Conservation (phyloP, 2,329 filamentous ascomycete species). For the Talaromyces atroroseus region DNA sequence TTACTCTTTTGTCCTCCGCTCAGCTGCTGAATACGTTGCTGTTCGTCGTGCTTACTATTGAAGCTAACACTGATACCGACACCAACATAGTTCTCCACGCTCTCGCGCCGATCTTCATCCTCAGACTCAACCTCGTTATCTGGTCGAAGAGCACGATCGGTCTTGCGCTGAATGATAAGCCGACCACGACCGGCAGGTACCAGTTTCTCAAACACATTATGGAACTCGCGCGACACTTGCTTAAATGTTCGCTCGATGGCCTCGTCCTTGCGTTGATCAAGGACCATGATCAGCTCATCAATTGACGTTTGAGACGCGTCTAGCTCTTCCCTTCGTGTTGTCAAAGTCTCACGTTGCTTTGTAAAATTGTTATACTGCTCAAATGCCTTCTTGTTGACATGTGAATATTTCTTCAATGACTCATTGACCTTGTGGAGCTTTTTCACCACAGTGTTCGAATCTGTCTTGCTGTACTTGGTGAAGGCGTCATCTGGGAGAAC, state of each 20-base stretch:
- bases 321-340: constrained; percentile 77
- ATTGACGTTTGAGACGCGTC: constrained; percentile 83
- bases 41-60: constrained; percentile 97
- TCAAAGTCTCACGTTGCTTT: constrained; percentile 79
- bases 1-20: constrained; percentile 95
- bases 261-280: constrained; percentile 94
- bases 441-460: constrained; percentile 66
- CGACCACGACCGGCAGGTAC: constrained; percentile 89
- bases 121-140: constrained; percentile 65
- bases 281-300: constrained; percentile 81
- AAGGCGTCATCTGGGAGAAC: constrained; percentile 92
- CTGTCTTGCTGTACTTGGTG: constrained; percentile 79
- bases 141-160: constrained; percentile 61
- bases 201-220: constrained; percentile 86
- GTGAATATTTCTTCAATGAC: constrained; percentile 88
- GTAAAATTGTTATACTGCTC: constrained; percentile 99
- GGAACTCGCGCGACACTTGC: constrained; percentile 90
- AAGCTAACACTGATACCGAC: constrained; percentile 97
- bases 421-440: constrained; percentile 88
- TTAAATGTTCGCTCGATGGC: constrained; percentile 98
- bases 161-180: constrained; percentile 85
- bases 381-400: constrained; percentile 99
- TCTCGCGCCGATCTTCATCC: constrained; percentile 54
- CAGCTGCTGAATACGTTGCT: constrained; percentile 95
- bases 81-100: constrained; percentile 90